These are phyloP conservation scores for Heterococcus sp. DNA, from an alignment of 108 stramenopile genomes.

Conservation along the genomic window DNA sequence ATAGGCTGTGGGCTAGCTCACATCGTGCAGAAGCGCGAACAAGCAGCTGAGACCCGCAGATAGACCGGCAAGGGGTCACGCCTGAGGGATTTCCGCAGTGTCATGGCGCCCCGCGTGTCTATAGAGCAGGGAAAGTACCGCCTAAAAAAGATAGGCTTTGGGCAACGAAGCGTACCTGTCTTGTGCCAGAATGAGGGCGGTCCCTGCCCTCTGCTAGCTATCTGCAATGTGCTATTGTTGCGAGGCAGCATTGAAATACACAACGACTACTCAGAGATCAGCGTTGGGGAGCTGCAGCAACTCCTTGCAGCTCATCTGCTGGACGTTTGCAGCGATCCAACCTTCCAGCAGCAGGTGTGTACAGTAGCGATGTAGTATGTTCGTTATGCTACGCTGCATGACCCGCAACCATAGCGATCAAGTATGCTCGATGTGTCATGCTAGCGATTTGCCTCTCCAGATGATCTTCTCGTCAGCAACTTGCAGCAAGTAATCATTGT, in stretches of 20 bases:
- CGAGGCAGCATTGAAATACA: conserved; percentile 68
- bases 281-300: conserved; percentile 48
- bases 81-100: too few species aligned
- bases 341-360: not conserved
- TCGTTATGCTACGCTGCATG: too few species aligned
- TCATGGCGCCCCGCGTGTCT: too few species aligned
- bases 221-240: conserved; percentile 83
- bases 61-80: too few species aligned
- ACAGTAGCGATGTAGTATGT: too few species aligned
- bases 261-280: conserved; percentile 49
- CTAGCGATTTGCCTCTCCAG: too few species aligned
- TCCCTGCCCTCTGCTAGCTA: conserved; percentile 91
- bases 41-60: too few species aligned
- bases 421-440: too few species aligned
- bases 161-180: conserved; percentile 18
- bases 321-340: conserved; percentile 11
- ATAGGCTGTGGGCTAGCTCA: not conserved
- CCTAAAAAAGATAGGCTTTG: conserved; percentile 1
- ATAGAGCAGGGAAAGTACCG: not conserved
- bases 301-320: conserved; percentile 49
- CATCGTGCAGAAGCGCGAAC: not conserved
- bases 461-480: too few species aligned
- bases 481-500: too few species aligned
- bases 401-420: too few species aligned
- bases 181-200: conserved; percentile 68